Conservation (phyloP, 306 rosid species). For the Erythrophleum fordii region DNA sequence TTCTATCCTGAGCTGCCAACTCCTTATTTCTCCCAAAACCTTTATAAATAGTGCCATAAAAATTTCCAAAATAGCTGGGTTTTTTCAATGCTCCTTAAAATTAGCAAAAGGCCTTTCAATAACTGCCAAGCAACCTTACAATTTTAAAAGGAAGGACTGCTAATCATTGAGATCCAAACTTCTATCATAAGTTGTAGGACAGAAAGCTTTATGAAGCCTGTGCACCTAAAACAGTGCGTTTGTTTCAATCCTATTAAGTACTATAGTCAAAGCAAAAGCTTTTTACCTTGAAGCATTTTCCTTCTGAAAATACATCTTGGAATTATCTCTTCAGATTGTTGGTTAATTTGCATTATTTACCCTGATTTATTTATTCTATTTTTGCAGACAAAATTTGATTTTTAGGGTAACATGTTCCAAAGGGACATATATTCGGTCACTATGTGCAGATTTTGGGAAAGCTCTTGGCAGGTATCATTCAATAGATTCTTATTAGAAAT, state of each 20-base stretch:
- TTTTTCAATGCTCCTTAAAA: not conserved
- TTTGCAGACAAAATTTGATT: constrained; percentile 88
- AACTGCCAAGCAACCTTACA: not conserved
- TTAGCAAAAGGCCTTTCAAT: not conserved
- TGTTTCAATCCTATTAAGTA: constrained; percentile 6
- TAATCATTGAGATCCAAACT: not conserved
- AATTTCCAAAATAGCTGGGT: constrained; percentile 24
- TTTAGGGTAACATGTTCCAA: constrained; percentile 90
- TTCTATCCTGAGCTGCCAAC: not conserved
- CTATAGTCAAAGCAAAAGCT: constrained; percentile 5
- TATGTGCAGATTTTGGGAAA: constrained; percentile 94
- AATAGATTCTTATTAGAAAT: not conserved
- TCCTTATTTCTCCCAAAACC: not conserved
- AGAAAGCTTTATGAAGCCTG: constrained; percentile 1
- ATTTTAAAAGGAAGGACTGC: not conserved
- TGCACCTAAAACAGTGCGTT: not conserved
- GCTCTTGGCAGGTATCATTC: constrained; percentile 83
- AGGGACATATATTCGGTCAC: constrained; percentile 92
- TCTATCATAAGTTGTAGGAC: not conserved
- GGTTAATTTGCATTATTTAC: constrained; percentile 3
- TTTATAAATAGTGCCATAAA: not conserved
- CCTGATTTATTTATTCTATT: constrained; percentile 22
- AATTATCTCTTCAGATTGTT: constrained; percentile 26
- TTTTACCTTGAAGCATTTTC: constrained; percentile 20
- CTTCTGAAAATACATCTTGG: constrained; percentile 9